Conservation (phyloP, 1,284 basidiomycete genomes). For the Ceratobasidium sp. region DNA sequence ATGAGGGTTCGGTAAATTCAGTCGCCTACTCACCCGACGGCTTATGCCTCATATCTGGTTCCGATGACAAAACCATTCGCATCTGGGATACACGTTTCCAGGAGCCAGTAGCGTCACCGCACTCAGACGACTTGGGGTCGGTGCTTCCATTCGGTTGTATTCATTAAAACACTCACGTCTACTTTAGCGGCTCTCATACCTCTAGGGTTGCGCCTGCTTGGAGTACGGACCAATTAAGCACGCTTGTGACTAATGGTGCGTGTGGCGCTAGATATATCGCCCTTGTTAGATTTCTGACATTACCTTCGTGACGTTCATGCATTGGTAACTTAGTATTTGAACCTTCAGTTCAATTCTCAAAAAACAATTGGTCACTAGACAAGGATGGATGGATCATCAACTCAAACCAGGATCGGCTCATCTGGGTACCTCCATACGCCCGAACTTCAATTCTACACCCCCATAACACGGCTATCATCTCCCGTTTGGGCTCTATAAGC, state of each 20-base stretch:
- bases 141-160: neutral
- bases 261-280: neutral
- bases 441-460: neutral
- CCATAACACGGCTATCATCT: neutral
- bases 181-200: too few relatives aligned
- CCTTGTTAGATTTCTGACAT: neutral
- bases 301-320: neutral
- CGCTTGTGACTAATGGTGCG: neutral
- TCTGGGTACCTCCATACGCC: neutral
- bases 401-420: neutral
- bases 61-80: neutral
- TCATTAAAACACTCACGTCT: too few relatives aligned
- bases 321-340: neutral
- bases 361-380: neutral
- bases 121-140: neutral
- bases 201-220: too few relatives aligned
- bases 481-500: too few relatives aligned
- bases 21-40: conserved; percentile 12
- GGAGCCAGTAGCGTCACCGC: neutral
- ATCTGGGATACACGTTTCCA: conserved; percentile 4
- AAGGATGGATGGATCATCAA: neutral
- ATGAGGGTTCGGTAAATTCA: too few relatives aligned
- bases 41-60: neutral
- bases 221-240: too few relatives aligned
- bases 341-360: neutral